Percentiles rank a stretch among this genome's conserved stretches.
These are phyloP conservation scores for Daldinia concentrica DNA, from an alignment of 495 filamentous ascomycete genomes.

Conservation along the genomic window DNA sequence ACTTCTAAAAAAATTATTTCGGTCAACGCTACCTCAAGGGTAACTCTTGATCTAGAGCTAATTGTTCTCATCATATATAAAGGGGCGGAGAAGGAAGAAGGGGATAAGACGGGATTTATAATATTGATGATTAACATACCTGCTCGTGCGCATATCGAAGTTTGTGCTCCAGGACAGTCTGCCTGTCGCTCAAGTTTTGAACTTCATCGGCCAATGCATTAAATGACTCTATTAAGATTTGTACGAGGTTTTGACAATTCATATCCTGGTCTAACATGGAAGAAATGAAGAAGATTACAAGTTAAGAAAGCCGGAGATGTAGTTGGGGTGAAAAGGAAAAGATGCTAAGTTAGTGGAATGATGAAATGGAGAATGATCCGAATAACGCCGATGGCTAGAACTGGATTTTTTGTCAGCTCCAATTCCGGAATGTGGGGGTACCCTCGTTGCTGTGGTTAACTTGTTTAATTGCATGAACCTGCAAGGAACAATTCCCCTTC, in stretches of 20 bases:
- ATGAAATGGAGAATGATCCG: constrained; percentile 8
- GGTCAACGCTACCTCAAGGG: constrained; percentile 59
- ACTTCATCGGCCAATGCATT: constrained; percentile 69
- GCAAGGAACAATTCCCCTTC: background rate
- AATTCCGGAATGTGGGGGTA: background rate
- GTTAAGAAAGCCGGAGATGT: background rate
- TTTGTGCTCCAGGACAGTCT: constrained; percentile 66
- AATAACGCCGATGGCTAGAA: constrained; percentile 1
- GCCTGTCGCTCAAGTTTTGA: constrained; percentile 62
- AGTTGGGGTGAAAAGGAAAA: background rate
- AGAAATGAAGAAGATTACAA: background rate
- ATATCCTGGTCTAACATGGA: constrained; percentile 45
- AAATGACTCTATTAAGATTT: constrained; percentile 67
- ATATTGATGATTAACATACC: constrained; percentile 50
- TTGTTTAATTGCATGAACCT: background rate
- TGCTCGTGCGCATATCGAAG: constrained; percentile 66
- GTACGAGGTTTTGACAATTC: constrained; percentile 54
- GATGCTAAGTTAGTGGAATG: constrained; percentile 1
- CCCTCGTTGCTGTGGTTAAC: background rate
- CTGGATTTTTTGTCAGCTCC: constrained; percentile 1
- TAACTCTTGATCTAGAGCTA: constrained; percentile 81
- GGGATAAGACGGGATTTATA: constrained; percentile 2
- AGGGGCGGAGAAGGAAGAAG: constrained; percentile 31
- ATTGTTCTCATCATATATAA: constrained; percentile 65
- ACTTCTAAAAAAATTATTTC: constrained; percentile 54